Base-by-base conservation (phyloP, 805 yeast species). In the Myxozyma neotropica region DNA sequence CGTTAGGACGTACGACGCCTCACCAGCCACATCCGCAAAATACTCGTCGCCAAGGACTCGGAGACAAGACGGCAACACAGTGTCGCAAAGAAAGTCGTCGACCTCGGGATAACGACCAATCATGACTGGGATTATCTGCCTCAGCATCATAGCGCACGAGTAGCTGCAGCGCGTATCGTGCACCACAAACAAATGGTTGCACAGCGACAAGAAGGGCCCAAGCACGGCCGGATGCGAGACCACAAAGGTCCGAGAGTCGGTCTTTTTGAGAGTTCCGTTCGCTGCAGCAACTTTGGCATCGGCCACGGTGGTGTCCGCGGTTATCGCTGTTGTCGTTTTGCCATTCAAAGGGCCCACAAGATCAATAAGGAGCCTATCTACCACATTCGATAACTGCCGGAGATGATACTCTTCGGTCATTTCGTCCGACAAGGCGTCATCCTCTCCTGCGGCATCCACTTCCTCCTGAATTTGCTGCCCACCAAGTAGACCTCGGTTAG, bases 361-460 rank as follows among this genome's bases (percentile, higher is more conserved):
- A 33, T 62, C 66, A 19, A 62, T 33, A 64, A 94, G 74, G 69
- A 92, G 79, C 59, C 97, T 78, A 55, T 87, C 96, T 10, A 89
- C 89, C 2, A 95, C 92, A 1, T 96, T 96, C 0, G 98, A 92
- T 40, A 94, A 80, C 72, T 94, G 98, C 67, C 99, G 80, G 60
- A 93, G 77, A 78, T 93, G 81, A 73, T 93, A 96, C 71, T 94
- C 99, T 67, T 93, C 97, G 88, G 94, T 87, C 95, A 94, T 94
- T 71, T 94, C 99, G 67, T 92, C 97, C n/a, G 94, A 86, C 69
- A 93, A 78, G 24, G 90, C 89, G 4, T 71, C 74, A 15, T 79
- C 73, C 29, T 58, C 64, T 7, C 47, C 55, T 7, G 39, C 51
- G 13, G 59, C 64, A 15, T 48, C 55, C 4, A 33, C 44, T 10